These are phyloP conservation scores for Phylloporus sp. DNA, from an alignment of 1,284 basidiomycete genomes.

Conservation along the genomic window DNA sequence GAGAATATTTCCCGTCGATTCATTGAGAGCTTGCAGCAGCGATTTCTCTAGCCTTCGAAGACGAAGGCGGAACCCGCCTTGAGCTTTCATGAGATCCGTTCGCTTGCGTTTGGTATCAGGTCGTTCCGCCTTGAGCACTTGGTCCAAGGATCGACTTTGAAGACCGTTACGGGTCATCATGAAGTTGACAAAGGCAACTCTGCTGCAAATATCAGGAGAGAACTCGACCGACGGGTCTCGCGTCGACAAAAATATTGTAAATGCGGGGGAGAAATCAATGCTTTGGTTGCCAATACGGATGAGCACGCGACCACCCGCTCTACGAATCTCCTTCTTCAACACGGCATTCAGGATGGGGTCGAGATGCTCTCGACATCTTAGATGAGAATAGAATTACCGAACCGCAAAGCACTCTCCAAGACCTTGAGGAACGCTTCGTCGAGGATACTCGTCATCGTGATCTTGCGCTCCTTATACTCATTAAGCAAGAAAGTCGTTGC, in stretches of 20 bases:
- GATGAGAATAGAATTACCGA: slow-evolving; percentile 96
- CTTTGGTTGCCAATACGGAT: slow-evolving; percentile 99
- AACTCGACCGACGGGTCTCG: slow-evolving; percentile 97
- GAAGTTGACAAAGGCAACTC: slow-evolving; percentile 99
- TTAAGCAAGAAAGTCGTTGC: slow-evolving; percentile 94
- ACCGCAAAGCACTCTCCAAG: slow-evolving; percentile 97
- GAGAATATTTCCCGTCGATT: slow-evolving; percentile 95
- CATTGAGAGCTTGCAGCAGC: slow-evolving; percentile 94
- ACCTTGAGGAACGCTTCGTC: slow-evolving; percentile 99
- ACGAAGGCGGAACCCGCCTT: slow-evolving; percentile 96
- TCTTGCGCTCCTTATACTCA: slow-evolving; percentile 95
- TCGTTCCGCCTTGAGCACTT: slow-evolving; percentile 95
- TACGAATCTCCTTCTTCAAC: slow-evolving; percentile 94
- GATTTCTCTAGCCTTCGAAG: slow-evolving; percentile 93
- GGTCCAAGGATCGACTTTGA: slow-evolving; percentile 97
- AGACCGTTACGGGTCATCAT: slow-evolving; percentile 99
- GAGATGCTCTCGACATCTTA: slow-evolving; percentile 97
- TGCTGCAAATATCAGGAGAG: slow-evolving; percentile 97
- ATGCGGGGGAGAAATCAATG: slow-evolving; percentile 98
- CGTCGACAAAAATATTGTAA: slow-evolving; percentile 99
- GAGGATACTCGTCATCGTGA: slow-evolving; percentile 97
- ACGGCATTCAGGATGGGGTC: slow-evolving; percentile 99
- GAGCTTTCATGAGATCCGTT: slow-evolving; percentile 98
- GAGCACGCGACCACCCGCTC: slow-evolving; percentile 95
- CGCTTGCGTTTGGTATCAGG: slow-evolving; percentile 97